phyloP scores from a whole-genome alignment of 2,329 filamentous ascomycete species.

The Aureobasidium sp. region DNA sequence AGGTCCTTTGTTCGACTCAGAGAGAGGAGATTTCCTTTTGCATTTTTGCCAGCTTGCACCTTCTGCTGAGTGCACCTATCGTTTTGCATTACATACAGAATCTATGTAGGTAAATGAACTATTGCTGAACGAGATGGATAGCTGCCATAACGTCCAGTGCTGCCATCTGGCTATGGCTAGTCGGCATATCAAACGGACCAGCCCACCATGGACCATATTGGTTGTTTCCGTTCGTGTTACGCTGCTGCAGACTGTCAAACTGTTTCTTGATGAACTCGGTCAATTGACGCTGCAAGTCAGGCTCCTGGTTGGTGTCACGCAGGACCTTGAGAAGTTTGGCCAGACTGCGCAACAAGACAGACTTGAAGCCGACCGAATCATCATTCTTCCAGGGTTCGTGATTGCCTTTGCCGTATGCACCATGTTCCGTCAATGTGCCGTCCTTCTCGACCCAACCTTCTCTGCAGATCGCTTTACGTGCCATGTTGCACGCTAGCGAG shows the following conservation, averaged over 20 bases:
- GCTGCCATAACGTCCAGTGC: slow-evolving; percentile 26
- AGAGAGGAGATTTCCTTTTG: slow-evolving; percentile 10
- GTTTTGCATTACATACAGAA: background rate
- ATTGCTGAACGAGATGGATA: slow-evolving; percentile 17
- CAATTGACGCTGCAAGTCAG: slow-evolving; percentile 11
- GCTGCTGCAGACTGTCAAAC: slow-evolving; percentile 18
- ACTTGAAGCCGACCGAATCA: slow-evolving; percentile 25
- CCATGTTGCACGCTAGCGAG: slow-evolving; percentile 21
- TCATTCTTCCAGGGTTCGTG: slow-evolving; percentile 21
- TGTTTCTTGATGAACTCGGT: slow-evolving; percentile 20
- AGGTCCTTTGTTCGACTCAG: slow-evolving; percentile 14
- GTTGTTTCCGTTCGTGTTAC: slow-evolving; percentile 23
- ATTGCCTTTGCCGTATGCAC: slow-evolving; percentile 20
- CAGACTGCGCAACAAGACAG: slow-evolving; percentile 22
- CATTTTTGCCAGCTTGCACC: too few species aligned
- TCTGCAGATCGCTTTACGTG: slow-evolving; percentile 20
- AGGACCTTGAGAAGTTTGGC: slow-evolving; percentile 19
- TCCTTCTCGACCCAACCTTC: slow-evolving; percentile 21
- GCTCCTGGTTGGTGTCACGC: slow-evolving; percentile 11
- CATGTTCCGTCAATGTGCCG: slow-evolving; percentile 21
- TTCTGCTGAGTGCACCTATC: too few species aligned
- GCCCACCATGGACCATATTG: slow-evolving; percentile 27
- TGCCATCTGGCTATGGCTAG: slow-evolving; percentile 24
- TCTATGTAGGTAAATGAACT: background rate
- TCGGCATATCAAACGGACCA: slow-evolving; percentile 23